These are phyloP conservation scores for Pleurotus platypus DNA, from an alignment of 768 basidiomycete genomes.

Conservation along the genomic window DNA sequence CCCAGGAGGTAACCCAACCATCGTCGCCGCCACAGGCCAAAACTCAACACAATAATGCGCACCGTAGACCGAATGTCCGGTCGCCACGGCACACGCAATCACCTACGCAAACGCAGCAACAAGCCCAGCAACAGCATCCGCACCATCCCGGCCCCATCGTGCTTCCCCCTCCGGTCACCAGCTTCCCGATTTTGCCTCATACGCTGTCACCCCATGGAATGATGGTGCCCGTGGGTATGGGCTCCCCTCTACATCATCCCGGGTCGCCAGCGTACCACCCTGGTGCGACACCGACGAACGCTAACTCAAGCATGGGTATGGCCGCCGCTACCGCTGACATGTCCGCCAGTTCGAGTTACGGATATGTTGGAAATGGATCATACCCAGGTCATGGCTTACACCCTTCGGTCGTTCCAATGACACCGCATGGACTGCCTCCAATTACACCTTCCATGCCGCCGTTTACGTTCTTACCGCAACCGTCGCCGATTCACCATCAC, in stretches of 20 bases:
- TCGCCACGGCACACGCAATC: conserved; percentile 4
- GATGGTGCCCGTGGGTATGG: conserved; percentile 3
- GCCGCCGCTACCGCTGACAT: conserved; percentile 11
- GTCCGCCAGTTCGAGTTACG: not conserved
- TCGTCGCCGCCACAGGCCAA: not conserved
- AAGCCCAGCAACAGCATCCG: conserved; percentile 24
- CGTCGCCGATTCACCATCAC: conserved; percentile 13
- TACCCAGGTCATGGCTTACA: not conserved
- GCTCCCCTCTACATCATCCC: conserved; percentile 25
- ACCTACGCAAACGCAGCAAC: conserved; percentile 1
- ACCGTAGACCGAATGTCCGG: not conserved
- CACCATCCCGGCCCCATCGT: conserved; percentile 71
- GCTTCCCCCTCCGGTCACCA: conserved; percentile 53
- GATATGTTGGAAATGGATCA: conserved; percentile 4
- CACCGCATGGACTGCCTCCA: conserved; percentile 81
- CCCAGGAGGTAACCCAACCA: not conserved
- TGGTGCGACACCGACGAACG: conserved; percentile 23
- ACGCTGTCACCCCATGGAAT: conserved; percentile 24
- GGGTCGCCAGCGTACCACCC: conserved; percentile 37
- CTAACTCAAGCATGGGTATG: conserved; percentile 11
- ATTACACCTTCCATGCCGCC: conserved; percentile 98
- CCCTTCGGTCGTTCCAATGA: conserved; percentile 43
- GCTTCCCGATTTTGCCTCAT: conserved; percentile 20
- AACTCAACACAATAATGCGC: not conserved
- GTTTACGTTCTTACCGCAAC: conserved; percentile 74